Conservation (phyloP, 2,329 filamentous ascomycete genomes). For the Mycosphaerelloides madeirae region DNA sequence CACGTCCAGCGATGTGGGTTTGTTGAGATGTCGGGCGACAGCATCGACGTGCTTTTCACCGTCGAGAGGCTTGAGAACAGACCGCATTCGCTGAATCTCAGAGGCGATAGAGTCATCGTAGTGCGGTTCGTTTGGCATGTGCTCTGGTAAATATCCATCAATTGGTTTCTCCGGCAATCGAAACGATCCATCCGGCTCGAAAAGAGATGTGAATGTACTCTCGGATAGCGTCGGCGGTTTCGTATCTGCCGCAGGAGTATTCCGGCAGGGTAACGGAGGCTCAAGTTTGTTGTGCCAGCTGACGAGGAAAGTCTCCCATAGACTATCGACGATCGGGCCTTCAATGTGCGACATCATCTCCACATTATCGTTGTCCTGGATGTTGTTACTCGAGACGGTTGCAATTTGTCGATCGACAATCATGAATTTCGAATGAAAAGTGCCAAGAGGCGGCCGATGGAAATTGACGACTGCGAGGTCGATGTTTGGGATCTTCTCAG, state of each 20-base stretch:
- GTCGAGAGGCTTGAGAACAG: conserved; percentile 46
- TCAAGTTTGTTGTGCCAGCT: conserved; percentile 64
- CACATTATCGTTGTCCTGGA: conserved; percentile 66
- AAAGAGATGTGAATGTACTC: conserved; percentile 28
- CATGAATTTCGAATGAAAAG: conserved; percentile 74
- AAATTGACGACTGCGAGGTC: conserved; percentile 70
- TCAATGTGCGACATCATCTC: conserved; percentile 74
- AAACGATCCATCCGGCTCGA: conserved; percentile 28
- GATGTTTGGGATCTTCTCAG: conserved; percentile 64
- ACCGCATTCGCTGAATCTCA: conserved; percentile 60
- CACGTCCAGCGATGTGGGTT: conserved; percentile 24
- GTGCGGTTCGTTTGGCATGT: conserved; percentile 56
- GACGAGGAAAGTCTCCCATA: conserved; percentile 69
- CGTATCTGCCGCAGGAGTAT: conserved; percentile 45
- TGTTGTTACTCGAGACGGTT: conserved; percentile 72
- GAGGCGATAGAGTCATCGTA: conserved; percentile 59
- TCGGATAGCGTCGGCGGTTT: conserved; percentile 32
- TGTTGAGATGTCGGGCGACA: conserved; percentile 59
- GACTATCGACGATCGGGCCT: conserved; percentile 68
- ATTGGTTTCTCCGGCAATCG: conserved; percentile 22
- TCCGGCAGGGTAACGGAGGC: conserved; percentile 54
- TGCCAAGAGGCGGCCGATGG: conserved; percentile 65
- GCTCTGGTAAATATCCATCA: conserved; percentile 45
- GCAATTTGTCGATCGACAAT: conserved; percentile 68
- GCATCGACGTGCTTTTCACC: conserved; percentile 55